A percentile compares a stretch with the other conserved stretches of the same genome.
Conservation (phyloP, 164 flowering plant species). For the Litsea cubeba region DNA sequence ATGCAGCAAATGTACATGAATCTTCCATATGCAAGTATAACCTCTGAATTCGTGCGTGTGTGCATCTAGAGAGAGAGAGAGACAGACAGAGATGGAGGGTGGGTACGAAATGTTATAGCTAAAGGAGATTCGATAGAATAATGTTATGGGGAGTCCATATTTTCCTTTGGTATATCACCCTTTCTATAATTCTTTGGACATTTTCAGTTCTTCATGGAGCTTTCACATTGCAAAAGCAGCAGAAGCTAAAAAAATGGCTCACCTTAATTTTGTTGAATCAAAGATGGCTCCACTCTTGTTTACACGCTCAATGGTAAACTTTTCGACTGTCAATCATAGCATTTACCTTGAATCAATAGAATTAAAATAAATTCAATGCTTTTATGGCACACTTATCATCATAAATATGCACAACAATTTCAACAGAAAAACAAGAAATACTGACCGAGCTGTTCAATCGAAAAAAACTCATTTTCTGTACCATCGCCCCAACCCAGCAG, state of each 20-base stretch:
- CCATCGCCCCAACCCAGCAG: slow-evolving; percentile 99
- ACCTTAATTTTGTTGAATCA: slow-evolving; percentile 88
- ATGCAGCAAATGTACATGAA: too few species aligned
- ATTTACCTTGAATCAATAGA: not conserved
- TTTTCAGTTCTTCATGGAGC: not conserved
- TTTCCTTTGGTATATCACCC: too few species aligned
- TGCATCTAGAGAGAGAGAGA: too few species aligned
- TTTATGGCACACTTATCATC: not conserved
- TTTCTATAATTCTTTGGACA: too few species aligned
- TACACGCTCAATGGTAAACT: slow-evolving; percentile 83
- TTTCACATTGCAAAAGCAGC: not conserved
- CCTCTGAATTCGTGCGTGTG: too few species aligned
- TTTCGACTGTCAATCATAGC: slow-evolving; percentile 55
- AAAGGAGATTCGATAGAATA: too few species aligned
- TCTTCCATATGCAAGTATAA: too few species aligned
- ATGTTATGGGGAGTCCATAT: too few species aligned
- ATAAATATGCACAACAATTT: not conserved
- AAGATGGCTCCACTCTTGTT: slow-evolving; percentile 94
- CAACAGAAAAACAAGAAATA: slow-evolving; percentile 8
- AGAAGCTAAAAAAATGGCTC: slow-evolving; percentile 4
- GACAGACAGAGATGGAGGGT: too few species aligned
- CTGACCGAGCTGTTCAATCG: slow-evolving; percentile 84
- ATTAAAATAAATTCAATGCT: slow-evolving; percentile 1
- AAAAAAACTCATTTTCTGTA: slow-evolving; percentile 87
- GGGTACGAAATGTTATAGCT: too few species aligned